Evolutionary conservation across 441 rosid species (phyloP), one percentile per base, ranked within the genome.

Genomic region (Adansonia gregorii): DNA sequence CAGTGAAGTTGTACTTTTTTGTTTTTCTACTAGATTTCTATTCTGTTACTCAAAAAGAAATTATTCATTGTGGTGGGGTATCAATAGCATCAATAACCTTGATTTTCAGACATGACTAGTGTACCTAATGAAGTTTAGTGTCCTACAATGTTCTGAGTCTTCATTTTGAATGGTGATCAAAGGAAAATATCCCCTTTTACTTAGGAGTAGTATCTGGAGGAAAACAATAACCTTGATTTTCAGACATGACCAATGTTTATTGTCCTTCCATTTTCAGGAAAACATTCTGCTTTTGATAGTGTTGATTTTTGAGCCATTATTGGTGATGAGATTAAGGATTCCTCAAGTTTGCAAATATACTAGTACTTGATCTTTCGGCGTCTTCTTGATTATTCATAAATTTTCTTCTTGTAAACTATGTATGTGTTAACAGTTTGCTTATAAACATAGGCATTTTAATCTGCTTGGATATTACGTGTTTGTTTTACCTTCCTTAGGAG

Each of bases 391-490:
- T 24, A 27, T 49, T 69, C 7, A 14, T 15, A 7, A 14, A 20
- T 48, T 2, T 24, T 6, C 17, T 46, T 68, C 58, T 48, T 22
- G 58, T 68, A 48, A 68, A 48, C 20, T 7, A 6, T 68, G 17
- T 14, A 22, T 48, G 17, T 49, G 3, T 68, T 52, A 69, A 48
- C 19, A 8, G 46, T 74, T 63, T 48, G 58, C 59, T 45, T 24
- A 6, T 7, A 0, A 41, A 72, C 8, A 39, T 73, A 9, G 59
- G 66, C 55, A 54, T 15, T 45, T 74, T 22, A 48, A 6, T 65
- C 70, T 72, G 69, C 55, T 59, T 77, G 73, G 35, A 17, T n/a
- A 19, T 61, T 15, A 17, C 56, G 24, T 67, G n/a, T 27, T 24
- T 76, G 67, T 58, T 80, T 8, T 70, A 22, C 20, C 27, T 61